Evolutionary conservation across 2,329 filamentous ascomycete genomes (phyloP).

Genomic region (Malbranchea zuffiana): DNA sequence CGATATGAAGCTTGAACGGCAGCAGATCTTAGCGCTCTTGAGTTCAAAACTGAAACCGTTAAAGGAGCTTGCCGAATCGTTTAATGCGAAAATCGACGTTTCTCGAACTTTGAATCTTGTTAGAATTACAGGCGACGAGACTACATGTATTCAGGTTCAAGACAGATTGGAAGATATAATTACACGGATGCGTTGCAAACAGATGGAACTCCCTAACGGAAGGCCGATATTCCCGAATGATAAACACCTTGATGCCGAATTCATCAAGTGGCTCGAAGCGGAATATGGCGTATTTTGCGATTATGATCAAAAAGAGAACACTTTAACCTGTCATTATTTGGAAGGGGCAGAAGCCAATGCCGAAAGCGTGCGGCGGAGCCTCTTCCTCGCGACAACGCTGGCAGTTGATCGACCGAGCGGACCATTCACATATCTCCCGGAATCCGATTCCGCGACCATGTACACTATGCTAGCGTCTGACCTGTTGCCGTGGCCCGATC

Average conservation of each 20-base stretch:
- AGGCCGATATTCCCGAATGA: slow-evolving; percentile 11
- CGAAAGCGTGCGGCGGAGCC: slow-evolving; percentile 25
- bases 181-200: slow-evolving; percentile 22
- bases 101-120: slow-evolving; percentile 25
- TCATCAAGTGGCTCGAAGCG: slow-evolving; percentile 26
- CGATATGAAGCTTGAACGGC: slow-evolving; percentile 24
- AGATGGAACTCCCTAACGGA: slow-evolving; percentile 19
- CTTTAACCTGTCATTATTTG: slow-evolving; percentile 25
- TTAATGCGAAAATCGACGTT: slow-evolving; percentile 29
- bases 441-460: slow-evolving; percentile 20
- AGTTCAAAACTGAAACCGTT: slow-evolving; percentile 28
- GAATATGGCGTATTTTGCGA: slow-evolving; percentile 25
- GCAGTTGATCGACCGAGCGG: slow-evolving; percentile 16
- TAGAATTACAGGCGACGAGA: slow-evolving; percentile 26
- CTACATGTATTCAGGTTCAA: slow-evolving; percentile 25
- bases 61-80: slow-evolving; percentile 26
- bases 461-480: slow-evolving; percentile 19
- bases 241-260: slow-evolving; percentile 18
- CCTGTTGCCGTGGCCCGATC: slow-evolving; percentile 24
- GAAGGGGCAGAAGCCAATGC: slow-evolving; percentile 23
- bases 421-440: slow-evolving; percentile 28
- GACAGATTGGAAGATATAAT: slow-evolving; percentile 25
- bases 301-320: slow-evolving; percentile 12
- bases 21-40: slow-evolving; percentile 23
- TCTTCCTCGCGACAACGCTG: slow-evolving; percentile 24